Evolutionary conservation across 2,329 filamentous ascomycete genomes (phyloP), one percentile per base, ranked within the genome.

Genomic region (Lachnellula cervina): DNA sequence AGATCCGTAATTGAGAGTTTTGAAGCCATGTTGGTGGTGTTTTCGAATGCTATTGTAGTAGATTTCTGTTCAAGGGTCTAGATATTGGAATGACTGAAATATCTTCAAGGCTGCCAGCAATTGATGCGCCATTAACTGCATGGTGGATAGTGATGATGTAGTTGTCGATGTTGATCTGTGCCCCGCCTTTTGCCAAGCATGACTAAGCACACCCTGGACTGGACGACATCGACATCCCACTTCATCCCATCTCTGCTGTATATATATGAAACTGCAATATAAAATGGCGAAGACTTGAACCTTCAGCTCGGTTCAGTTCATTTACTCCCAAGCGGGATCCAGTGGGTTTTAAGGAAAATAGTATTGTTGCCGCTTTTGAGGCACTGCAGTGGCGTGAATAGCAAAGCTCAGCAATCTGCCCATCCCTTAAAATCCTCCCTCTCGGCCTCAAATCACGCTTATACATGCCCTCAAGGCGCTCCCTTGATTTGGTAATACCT

Each of bases 1-100:
- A 58, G 38, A 44, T 58, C 58, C 3, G 43, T 48, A 42, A 63
- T 56, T 2, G 57, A 43, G 5, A 64, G 55, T 58, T 63, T 62
- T 7, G 54, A 34, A 13, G 51, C 45, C 55, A 57, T 54, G 2
- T 49, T 52, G 23, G 40, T 6, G 11, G 4, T 38, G 1, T 46
- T 16, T 14, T 46, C 9, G 11, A 21, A 8, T 17, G 44, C 11
- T 19, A 2, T 44, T 5, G 19, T 5, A 17, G 19, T 2, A 11
- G n/a, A 17, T 11, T 28, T 13, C 5, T 7, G n/a, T 25, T 32
- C 14, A 28, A 14, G n/a, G 19, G 14, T 46, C 44, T 2, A 46
- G 44, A 32, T 46, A 21, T 28, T 46, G 23, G 21, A 19, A 40
- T 2, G 2, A 23, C 14, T 23, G 42, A 19, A 19, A 13, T 5